Percentiles rank a stretch among this genome's conserved stretches.
Evolutionary conservation across 805 yeast species (phyloP).

Genomic region (Candida insectalens): DNA sequence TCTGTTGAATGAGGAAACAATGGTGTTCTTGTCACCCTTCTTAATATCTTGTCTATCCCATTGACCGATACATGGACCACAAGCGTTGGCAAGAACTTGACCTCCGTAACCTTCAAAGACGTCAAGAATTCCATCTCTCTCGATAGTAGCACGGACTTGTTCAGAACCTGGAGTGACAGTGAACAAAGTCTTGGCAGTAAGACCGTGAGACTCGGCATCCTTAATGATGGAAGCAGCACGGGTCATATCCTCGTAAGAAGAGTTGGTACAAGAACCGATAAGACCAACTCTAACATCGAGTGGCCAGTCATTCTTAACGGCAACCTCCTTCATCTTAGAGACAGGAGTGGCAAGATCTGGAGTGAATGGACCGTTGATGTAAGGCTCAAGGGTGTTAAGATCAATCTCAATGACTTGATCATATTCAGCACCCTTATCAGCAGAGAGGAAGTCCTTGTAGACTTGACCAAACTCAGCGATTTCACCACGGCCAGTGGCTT

Average conservation of each 20-base stretch:
- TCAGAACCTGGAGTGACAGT: slow-evolving; percentile 98
- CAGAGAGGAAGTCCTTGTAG: slow-evolving; percentile 46
- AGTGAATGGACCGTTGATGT: slow-evolving; percentile 95
- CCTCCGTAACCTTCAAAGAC: slow-evolving; percentile 85
- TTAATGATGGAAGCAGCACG: slow-evolving; percentile 85
- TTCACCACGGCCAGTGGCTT: slow-evolving; percentile 75
- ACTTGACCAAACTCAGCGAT: slow-evolving; percentile 66
- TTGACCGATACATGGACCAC: slow-evolving; percentile 99
- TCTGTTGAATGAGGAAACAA: slow-evolving; percentile 95
- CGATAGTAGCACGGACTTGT: slow-evolving; percentile 94
- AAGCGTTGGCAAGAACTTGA: slow-evolving; percentile 88
- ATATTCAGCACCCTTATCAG: slow-evolving; percentile 85
- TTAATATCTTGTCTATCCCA: slow-evolving; percentile 88
- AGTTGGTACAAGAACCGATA: slow-evolving; percentile 97
- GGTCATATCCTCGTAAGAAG: slow-evolving; percentile 97
- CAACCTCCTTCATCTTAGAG: slow-evolving; percentile 66
- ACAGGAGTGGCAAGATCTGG: slow-evolving; percentile 95
- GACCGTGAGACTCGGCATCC: slow-evolving; percentile 80
- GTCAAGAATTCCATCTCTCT: slow-evolving; percentile 83
- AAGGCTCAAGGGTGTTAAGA: slow-evolving; percentile 82
- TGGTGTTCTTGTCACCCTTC: slow-evolving; percentile 65
- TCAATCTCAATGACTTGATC: slow-evolving; percentile 89
- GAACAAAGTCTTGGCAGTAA: slow-evolving; percentile 84
- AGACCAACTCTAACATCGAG: slow-evolving; percentile 79
- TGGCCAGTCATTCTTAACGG: slow-evolving; percentile 79